Conservation (phyloP, 176 grass and related monocot species). For the Neostapfia colusana region DNA sequence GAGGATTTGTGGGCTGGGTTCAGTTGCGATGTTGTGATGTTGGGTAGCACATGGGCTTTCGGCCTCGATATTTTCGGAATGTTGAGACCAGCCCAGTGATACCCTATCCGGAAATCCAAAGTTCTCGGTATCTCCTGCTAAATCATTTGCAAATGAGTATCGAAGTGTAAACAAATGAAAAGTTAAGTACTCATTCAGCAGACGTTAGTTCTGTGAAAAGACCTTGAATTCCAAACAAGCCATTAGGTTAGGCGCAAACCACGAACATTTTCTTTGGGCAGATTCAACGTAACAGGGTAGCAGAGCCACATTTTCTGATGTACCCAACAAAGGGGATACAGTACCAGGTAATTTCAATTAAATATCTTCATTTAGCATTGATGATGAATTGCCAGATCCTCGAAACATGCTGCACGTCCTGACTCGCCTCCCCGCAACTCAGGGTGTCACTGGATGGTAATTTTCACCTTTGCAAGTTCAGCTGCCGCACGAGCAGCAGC, state of each 20-base stretch:
- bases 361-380: conserved; percentile 1
- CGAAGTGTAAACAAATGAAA: too few relatives aligned
- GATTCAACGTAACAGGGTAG: neutral
- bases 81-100: neutral
- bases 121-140: neutral
- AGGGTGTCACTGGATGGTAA: conserved; percentile 34
- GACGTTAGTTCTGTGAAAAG: neutral
- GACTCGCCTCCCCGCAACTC: neutral
- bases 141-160: neutral
- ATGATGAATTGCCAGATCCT: neutral
- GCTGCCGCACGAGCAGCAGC: conserved; percentile 72
- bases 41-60: neutral
- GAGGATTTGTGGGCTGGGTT: neutral
- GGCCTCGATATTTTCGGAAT: neutral
- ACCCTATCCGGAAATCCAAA: neutral
- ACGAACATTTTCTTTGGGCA: neutral
- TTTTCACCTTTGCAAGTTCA: conserved; percentile 73
- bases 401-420: neutral
- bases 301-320: neutral
- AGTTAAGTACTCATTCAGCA: neutral
- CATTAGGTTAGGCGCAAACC: neutral
- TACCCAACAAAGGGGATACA: conserved; percentile 4
- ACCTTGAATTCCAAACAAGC: conserved; percentile 1
- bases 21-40: neutral
- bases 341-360: neutral